Base-by-base conservation (phyloP, 2,329 filamentous ascomycete genomes). In the Ophiostoma populinum region DNA sequence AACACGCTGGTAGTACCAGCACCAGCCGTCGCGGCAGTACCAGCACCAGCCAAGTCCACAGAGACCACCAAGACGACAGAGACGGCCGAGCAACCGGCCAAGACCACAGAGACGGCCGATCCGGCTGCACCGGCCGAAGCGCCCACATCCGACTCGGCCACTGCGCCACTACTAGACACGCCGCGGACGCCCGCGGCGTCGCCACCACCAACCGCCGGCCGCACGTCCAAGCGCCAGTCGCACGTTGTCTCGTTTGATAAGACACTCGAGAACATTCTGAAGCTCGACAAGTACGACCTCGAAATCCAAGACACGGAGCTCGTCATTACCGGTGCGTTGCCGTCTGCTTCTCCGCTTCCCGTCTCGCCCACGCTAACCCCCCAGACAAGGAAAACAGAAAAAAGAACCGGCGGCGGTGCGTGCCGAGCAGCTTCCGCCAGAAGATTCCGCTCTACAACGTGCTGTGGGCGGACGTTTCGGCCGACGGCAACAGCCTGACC, bases 381-480 rank as follows among this genome's bases (percentile, higher is more conserved):
- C 15, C 19, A 46, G 44, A 46, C 40, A 42, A 41, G 35, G 43
- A 31, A 8, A 40, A 40, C 20, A 38, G 40, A 16, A 46, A 42
- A 31, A 42, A 45, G 42, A 46, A 27, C 35, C 41, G 41, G 9
- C 40, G 39, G 19, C 39, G 34, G 13, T 46, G 44, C 21, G 16
- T 25, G 20, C 15, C 32, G 2, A 16, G 15, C 17, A 12, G 25
- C 11, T 43, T 36, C 36, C 39, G 40, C 15, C 42, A 24, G 12
- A 45, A 46, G 3, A 78, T 94, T 26, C 75, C 80, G 3, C 75
- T 85, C 40, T 86, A 80, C 58, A 79, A 92, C 51, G 58, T 94
- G 40, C 71, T 94, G 27, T 90, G 82, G 76, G 81, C 78, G 29
- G 74, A 81, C 44, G 51, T 78, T 19, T 36, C 40, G 25, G 34